phyloP scores from a whole-genome alignment of 371 early-diverging fungal species.

The Mucor plumbeus region DNA sequence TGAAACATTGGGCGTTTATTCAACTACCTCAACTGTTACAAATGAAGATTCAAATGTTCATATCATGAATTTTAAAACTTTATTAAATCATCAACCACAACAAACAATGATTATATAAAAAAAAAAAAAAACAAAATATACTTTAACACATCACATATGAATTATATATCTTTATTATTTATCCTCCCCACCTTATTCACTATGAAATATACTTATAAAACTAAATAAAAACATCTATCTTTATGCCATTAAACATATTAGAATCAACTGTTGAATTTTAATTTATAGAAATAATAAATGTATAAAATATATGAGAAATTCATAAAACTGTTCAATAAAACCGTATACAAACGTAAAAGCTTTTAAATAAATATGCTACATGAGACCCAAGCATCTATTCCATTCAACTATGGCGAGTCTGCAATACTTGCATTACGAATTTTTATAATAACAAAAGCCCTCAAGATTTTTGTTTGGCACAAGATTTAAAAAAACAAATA shows the following conservation, averaged over 20 bases:
- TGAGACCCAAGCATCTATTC: too few relatives aligned
- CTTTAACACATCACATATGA: not conserved
- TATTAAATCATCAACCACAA: constrained; percentile 1
- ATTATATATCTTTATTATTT: not conserved
- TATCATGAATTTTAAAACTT: not conserved
- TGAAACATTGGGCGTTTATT: constrained; percentile 17
- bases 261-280: not conserved
- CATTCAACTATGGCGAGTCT: too few relatives aligned
- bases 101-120: constrained; percentile 4
- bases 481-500: too few relatives aligned
- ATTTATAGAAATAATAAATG: too few relatives aligned
- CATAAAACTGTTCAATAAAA: too few relatives aligned
- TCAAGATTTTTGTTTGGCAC: too few relatives aligned
- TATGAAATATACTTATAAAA: not conserved
- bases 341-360: too few relatives aligned
- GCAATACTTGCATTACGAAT: too few relatives aligned
- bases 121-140: too few relatives aligned
- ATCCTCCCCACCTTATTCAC: not conserved
- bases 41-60: not conserved
- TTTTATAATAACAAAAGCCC: too few relatives aligned
- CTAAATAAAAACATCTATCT: not conserved
- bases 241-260: not conserved
- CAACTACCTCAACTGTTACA: constrained; percentile 6
- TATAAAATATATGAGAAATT: too few relatives aligned
- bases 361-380: too few relatives aligned